Evolutionary conservation across 805 yeast genomes (phyloP), one percentile per base, ranked within the genome.

Genomic region (Blastobotrys chiropterorum): DNA sequence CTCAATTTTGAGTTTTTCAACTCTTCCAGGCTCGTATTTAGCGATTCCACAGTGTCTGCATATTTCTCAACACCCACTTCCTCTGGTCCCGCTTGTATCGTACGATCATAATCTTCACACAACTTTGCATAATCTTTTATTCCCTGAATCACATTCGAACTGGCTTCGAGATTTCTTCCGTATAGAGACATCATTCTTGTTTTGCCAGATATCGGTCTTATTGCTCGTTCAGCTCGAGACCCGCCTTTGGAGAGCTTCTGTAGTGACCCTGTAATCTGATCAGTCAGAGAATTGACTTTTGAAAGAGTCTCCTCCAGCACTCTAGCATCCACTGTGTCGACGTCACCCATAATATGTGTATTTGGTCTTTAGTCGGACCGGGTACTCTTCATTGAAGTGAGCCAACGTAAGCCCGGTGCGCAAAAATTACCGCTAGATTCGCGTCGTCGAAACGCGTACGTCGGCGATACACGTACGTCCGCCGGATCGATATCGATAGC

Each of bases 221-320:
- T 80, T 20, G 86, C 75, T 30, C 69, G 67, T 53, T 82, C 80
- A 1, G 92, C 85, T 19, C 74, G 72, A 20, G 72, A 63, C 4
- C 90, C 76, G 49, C 76, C 77, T 30, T 65, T 66, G 4, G 82
- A 73, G 50, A 90, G 76, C 47, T 70, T 72, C 30, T 66, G 71
- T 42, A 88, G 71, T 2, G 88, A 81, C 22, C 69, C 67, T 8
- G 79, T 72, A 51, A 90, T 82, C 44, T 76, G 68, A 1, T 67
- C 62, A 7, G 89, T 78, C 41, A 88, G 67, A 16, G 72, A 73
- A 40, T 78, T 76, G 2, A 88, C 79, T 50, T 80, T 77, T 47
- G 74, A 67, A 34, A 90, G 72, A 50, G 85, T 83, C 61, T 86
- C 94, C 49, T 87, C 85, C 31, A 90, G 75, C 3, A 90, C 90